These are phyloP conservation scores for Malassezia obtusa DNA, from an alignment of 1,284 basidiomycete genomes.

Conservation along the genomic window DNA sequence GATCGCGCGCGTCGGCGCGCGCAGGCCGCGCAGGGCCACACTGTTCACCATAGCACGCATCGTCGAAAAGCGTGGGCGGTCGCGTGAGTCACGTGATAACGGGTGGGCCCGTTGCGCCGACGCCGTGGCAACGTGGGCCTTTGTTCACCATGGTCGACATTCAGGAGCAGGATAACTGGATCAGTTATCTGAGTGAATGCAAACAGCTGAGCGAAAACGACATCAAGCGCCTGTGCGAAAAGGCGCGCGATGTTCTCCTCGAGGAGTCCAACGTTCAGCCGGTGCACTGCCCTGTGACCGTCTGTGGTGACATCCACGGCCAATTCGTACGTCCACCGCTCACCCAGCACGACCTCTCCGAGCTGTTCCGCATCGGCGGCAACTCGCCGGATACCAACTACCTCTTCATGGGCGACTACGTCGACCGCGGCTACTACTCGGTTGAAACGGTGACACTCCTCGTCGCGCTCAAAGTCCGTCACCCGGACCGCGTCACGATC, in stretches of 20 bases:
- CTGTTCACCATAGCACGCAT: neutral
- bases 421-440: constrained; percentile 97
- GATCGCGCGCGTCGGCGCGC: constrained; percentile 5
- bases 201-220: constrained; percentile 92
- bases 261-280: constrained; percentile 61
- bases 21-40: constrained; percentile 3
- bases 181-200: constrained; percentile 91
- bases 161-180: constrained; percentile 58
- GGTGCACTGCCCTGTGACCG: constrained; percentile 66
- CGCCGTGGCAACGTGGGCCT: neutral
- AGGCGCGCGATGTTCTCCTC: constrained; percentile 95
- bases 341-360: constrained; percentile 66
- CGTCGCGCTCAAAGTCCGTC: constrained; percentile 92
- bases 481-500: constrained; percentile 96
- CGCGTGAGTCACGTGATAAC: constrained; percentile 13
- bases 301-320: constrained; percentile 75
- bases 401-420: constrained; percentile 99
- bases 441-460: constrained; percentile 98
- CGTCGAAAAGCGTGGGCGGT: neutral
- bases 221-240: constrained; percentile 97
- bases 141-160: constrained; percentile 31
- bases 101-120: neutral
- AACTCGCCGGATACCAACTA: constrained; percentile 99
- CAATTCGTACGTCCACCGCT: constrained; percentile 74
- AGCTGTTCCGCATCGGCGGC: constrained; percentile 96